Evolutionary conservation across 2,329 filamentous ascomycete species (phyloP).

Genomic region (Fonsecaea pedrosoi): DNA sequence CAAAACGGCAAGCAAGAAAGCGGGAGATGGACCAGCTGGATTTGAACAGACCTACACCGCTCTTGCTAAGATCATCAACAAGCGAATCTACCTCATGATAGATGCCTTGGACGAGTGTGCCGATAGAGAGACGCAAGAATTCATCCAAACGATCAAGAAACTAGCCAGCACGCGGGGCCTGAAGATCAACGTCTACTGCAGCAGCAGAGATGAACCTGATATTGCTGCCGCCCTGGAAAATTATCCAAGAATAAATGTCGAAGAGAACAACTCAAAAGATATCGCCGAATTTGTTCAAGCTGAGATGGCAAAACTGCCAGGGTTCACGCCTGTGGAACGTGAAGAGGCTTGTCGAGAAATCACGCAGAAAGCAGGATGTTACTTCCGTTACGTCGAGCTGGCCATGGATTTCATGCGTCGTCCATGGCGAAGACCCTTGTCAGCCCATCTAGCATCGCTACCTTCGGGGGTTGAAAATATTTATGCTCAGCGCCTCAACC

Average conservation of each 20-base stretch:
- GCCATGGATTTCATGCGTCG: slow-evolving; percentile 2
- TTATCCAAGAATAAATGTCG: slow-evolving; percentile 3
- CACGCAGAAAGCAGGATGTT: not conserved
- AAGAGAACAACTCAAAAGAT: slow-evolving; percentile 4
- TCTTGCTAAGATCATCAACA: slow-evolving; percentile 1
- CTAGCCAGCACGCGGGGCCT: not conserved
- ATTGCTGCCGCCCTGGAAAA: not conserved
- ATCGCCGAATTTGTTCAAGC: slow-evolving; percentile 1
- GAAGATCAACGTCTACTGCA: not conserved
- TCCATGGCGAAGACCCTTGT: not conserved
- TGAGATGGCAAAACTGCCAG: not conserved
- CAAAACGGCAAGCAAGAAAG: not conserved
- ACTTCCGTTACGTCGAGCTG: slow-evolving; percentile 2
- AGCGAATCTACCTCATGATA: slow-evolving; percentile 5
- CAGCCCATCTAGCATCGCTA: not conserved
- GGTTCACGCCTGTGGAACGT: not conserved
- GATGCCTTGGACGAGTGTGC: slow-evolving; percentile 1
- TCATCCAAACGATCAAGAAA: slow-evolving; percentile 5
- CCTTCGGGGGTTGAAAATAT: slow-evolving; percentile 1
- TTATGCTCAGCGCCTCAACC: slow-evolving; percentile 1
- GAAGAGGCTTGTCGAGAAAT: slow-evolving; percentile 7
- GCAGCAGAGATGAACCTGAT: slow-evolving; percentile 7
- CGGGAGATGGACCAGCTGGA: not conserved
- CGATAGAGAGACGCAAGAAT: slow-evolving; percentile 1
- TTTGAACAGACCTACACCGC: slow-evolving; percentile 6